Evolutionary conservation across 495 filamentous ascomycete genomes (phyloP).

Genomic region (Durotheca rogersii): DNA sequence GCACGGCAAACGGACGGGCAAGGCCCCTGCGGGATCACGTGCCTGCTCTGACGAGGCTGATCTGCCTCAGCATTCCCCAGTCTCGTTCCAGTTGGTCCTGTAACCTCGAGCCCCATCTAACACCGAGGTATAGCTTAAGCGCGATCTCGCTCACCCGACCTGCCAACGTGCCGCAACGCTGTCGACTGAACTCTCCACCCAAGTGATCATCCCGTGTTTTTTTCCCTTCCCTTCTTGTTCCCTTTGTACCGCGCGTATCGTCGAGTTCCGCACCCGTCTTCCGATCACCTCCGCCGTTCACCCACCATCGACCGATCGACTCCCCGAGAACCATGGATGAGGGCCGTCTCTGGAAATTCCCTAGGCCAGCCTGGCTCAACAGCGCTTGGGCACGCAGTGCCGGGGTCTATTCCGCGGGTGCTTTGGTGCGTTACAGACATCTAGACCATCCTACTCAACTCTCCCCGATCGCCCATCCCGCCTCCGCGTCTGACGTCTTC

Average conservation of each 20-base stretch:
- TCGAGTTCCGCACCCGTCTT: background rate
- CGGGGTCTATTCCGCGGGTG: slow-evolving; percentile 83
- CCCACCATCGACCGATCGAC: background rate
- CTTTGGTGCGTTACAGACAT: slow-evolving; percentile 61
- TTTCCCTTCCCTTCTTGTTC: background rate
- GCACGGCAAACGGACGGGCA: too few species aligned
- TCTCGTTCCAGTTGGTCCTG: background rate
- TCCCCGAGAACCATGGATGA: slow-evolving; percentile 48
- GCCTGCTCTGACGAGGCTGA: too few species aligned
- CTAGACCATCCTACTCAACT: background rate
- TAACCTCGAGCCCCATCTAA: background rate
- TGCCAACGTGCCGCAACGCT: background rate
- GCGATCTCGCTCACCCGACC: background rate
- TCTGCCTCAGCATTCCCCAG: slow-evolving; percentile 3
- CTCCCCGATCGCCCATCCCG: background rate
- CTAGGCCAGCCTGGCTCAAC: slow-evolving; percentile 86
- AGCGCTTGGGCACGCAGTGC: slow-evolving; percentile 75
- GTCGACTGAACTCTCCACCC: background rate
- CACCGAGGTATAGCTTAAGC: background rate
- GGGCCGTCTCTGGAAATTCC: slow-evolving; percentile 74
- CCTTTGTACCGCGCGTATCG: background rate
- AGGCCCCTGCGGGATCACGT: too few species aligned
- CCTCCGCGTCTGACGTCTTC: background rate
- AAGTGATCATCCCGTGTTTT: background rate
- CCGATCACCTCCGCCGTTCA: background rate